Conservation (phyloP, 768 basidiomycete species). For the Xanthoconium stramineum region DNA sequence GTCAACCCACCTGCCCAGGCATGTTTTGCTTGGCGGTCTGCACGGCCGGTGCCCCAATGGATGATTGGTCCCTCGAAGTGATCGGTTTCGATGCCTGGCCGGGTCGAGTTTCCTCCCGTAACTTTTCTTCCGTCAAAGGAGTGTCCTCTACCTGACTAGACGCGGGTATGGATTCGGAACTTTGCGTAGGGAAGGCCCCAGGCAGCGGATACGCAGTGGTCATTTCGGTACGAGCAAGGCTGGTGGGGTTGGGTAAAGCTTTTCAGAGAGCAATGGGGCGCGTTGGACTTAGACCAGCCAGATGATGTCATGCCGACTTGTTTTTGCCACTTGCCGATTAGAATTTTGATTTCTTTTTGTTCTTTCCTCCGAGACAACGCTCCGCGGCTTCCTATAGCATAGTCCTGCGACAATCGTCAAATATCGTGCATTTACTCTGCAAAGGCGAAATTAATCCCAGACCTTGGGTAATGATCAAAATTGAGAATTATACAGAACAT, state of each 20-base stretch:
- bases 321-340: slow-evolving; percentile 10
- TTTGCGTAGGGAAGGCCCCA: slow-evolving; percentile 16
- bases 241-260: no score
- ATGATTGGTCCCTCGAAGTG: background rate
- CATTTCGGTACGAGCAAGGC: slow-evolving; percentile 5
- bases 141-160: slow-evolving; percentile 7
- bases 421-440: no score
- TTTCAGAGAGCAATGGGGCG: background rate
- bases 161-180: slow-evolving; percentile 18
- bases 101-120: background rate
- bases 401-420: no score
- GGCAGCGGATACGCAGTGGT: slow-evolving; percentile 9
- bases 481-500: no score
- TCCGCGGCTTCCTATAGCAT: no score
- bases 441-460: no score
- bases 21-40: slow-evolving; percentile 3
- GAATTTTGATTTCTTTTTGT: background rate
- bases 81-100: background rate
- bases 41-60: background rate
- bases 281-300: slow-evolving; percentile 10
- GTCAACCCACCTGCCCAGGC: background rate
- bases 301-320: slow-evolving; percentile 27
- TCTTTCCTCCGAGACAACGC: background rate
- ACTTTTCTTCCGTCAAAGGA: background rate
- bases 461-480: no score